These are phyloP conservation scores for Phytophthora pluvialis DNA, from an alignment of 352 stramenopile genomes.

Conservation along the genomic window DNA sequence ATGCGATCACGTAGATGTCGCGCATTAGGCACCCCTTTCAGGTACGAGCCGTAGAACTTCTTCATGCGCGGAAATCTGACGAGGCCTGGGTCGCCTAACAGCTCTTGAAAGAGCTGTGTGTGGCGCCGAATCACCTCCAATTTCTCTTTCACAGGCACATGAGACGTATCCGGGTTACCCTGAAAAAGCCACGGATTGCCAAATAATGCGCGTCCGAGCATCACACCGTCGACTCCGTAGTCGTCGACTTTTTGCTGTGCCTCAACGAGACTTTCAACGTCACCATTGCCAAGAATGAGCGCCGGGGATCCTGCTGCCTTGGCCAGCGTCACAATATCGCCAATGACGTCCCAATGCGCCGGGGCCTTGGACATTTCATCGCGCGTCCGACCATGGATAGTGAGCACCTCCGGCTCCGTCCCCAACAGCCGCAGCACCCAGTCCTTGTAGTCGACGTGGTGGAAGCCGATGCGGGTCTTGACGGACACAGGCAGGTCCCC, in stretches of 20 bases:
- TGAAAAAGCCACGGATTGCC: slow-evolving; percentile 87
- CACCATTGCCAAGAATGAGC: slow-evolving; percentile 83
- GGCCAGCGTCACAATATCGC: slow-evolving; percentile 66
- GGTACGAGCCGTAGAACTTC: slow-evolving; percentile 81
- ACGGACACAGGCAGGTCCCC: slow-evolving; percentile 70
- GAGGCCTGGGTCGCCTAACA: slow-evolving; percentile 50
- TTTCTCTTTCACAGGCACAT: slow-evolving; percentile 58
- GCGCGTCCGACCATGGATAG: slow-evolving; percentile 76
- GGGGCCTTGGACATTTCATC: slow-evolving; percentile 87
- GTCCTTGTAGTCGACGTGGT: slow-evolving; percentile 79
- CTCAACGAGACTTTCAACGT: slow-evolving; percentile 72
- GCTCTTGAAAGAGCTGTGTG: slow-evolving; percentile 72
- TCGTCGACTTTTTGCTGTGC: slow-evolving; percentile 67
- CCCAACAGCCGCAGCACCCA: slow-evolving; percentile 75
- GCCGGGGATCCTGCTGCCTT: slow-evolving; percentile 54
- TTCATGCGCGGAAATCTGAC: slow-evolving; percentile 79
- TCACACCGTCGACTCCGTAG: slow-evolving; percentile 80
- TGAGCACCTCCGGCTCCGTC: slow-evolving; percentile 77
- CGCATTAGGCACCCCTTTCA: slow-evolving; percentile 77
- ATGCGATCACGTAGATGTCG: slow-evolving; percentile 73
- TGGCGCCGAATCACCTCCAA: slow-evolving; percentile 68
- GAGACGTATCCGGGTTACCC: slow-evolving; percentile 56
- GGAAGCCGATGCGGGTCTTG: slow-evolving; percentile 85
- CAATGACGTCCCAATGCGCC: slow-evolving; percentile 84
- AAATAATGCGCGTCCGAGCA: slow-evolving; percentile 80